These are phyloP conservation scores for Diospyros lotus DNA, from an alignment of 148 eudicot species.

Conservation along the genomic window DNA sequence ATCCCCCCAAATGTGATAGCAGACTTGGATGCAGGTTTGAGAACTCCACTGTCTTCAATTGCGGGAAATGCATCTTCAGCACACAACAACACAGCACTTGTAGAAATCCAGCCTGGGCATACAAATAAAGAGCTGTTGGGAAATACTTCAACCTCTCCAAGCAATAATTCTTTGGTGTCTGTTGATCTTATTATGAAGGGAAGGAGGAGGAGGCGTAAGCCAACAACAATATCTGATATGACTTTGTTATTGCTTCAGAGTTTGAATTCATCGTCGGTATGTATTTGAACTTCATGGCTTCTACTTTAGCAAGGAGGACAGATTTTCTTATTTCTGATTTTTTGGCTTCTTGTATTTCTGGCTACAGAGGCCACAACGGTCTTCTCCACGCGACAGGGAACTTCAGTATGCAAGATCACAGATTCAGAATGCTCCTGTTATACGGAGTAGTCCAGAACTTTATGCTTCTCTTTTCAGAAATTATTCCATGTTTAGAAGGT, in stretches of 20 bases:
- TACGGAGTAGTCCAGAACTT: conserved; percentile 30
- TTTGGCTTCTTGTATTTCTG: conserved; percentile 12
- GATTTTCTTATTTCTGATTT: not conserved
- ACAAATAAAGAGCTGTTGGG: conserved; percentile 4
- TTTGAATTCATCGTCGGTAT: conserved; percentile 34
- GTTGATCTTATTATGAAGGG: conserved; percentile 22
- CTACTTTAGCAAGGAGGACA: not conserved
- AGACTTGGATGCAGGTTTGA: conserved; percentile 14
- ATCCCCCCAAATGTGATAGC: not conserved
- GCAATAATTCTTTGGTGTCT: conserved; percentile 21
- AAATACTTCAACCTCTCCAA: conserved; percentile 7
- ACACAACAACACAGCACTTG: not conserved
- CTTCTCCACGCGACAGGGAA: conserved; percentile 48
- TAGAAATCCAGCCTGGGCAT: conserved; percentile 6
- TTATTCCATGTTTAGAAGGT: conserved; percentile 65
- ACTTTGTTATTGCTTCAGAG: conserved; percentile 35
- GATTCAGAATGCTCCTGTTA: conserved; percentile 50
- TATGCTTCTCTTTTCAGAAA: conserved; percentile 60
- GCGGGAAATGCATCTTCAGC: conserved; percentile 7
- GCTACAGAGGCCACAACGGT: conserved; percentile 36
- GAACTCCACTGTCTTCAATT: conserved; percentile 11
- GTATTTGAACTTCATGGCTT: conserved; percentile 10
- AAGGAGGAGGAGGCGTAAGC: conserved; percentile 28
- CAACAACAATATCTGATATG: conserved; percentile 50
- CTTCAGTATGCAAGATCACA: conserved; percentile 47